These are phyloP conservation scores for Coelastrella sp. DNA, from an alignment of 139 green algal species.

Conservation along the genomic window DNA sequence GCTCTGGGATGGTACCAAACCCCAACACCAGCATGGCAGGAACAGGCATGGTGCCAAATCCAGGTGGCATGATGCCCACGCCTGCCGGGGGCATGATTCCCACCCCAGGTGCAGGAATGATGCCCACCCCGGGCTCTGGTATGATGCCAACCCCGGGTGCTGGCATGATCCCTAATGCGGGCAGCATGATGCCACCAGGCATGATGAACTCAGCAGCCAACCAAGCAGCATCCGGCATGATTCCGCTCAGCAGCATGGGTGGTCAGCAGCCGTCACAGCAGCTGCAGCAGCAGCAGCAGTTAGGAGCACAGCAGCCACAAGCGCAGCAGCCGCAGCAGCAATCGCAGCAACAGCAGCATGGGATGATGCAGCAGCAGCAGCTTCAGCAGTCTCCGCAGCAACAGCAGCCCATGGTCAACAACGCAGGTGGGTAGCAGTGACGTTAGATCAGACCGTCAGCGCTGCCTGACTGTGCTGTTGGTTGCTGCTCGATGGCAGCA, in stretches of 20 bases:
- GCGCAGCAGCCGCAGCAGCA: slow-evolving; percentile 4
- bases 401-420: background rate
- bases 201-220: slow-evolving; percentile 1
- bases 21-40: slow-evolving; percentile 42
- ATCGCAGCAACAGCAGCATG: slow-evolving; percentile 3
- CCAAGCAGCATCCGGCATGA: background rate
- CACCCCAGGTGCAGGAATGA: slow-evolving; percentile 26
- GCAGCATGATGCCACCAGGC: slow-evolving; percentile 7
- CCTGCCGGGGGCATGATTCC: slow-evolving; percentile 51
- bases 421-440: background rate
- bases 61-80: slow-evolving; percentile 37
- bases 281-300: background rate
- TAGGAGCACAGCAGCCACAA: background rate
- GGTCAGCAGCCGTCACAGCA: slow-evolving; percentile 2
- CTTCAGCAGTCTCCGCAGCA: background rate
- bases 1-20: slow-evolving; percentile 35
- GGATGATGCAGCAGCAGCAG: background rate
- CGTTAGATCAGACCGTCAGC: background rate
- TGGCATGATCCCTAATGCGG: slow-evolving; percentile 14
- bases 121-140: background rate
- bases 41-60: slow-evolving; percentile 35
- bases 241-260: slow-evolving; percentile 13
- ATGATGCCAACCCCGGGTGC: slow-evolving; percentile 22
- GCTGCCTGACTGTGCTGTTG: too few species aligned
- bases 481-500: too few species aligned